Percentiles rank a stretch among this genome's conserved stretches.
phyloP scores from a whole-genome alignment of 306 rosid species.

The Vicia sativa region DNA sequence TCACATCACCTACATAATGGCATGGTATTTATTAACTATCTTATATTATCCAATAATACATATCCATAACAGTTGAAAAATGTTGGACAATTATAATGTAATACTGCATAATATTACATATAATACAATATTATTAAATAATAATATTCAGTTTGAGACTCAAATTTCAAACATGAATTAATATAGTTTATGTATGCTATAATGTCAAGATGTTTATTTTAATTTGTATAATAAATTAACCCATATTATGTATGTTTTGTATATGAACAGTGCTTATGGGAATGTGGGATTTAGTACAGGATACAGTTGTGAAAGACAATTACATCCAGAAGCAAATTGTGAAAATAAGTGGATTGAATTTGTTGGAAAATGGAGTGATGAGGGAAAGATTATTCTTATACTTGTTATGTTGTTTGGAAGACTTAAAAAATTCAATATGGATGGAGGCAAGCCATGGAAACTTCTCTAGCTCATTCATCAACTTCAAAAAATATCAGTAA shows the following conservation, averaged over 20 bases:
- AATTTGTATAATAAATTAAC: no score
- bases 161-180: not conserved
- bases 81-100: no score
- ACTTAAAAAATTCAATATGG: constrained; percentile 51
- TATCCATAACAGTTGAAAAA: no score
- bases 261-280: constrained; percentile 43
- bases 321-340: constrained; percentile 31
- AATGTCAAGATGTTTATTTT: no score
- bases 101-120: no score
- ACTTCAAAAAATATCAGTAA: no score
- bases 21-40: not conserved
- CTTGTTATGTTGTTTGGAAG: constrained; percentile 49
- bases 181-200: not conserved
- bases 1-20: not conserved
- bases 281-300: constrained; percentile 48
- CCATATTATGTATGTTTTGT: no score
- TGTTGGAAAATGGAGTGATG: constrained; percentile 40
- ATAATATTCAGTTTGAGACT: no score
- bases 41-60: no score
- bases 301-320: constrained; percentile 42
- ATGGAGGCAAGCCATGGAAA: constrained; percentile 49
- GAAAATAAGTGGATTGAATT: constrained; percentile 43
- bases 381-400: constrained; percentile 43
- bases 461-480: constrained; percentile 33
- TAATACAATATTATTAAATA: no score